Conservation (phyloP, 2,329 filamentous ascomycete genomes). For the Colletotrichum orchidophilum region DNA sequence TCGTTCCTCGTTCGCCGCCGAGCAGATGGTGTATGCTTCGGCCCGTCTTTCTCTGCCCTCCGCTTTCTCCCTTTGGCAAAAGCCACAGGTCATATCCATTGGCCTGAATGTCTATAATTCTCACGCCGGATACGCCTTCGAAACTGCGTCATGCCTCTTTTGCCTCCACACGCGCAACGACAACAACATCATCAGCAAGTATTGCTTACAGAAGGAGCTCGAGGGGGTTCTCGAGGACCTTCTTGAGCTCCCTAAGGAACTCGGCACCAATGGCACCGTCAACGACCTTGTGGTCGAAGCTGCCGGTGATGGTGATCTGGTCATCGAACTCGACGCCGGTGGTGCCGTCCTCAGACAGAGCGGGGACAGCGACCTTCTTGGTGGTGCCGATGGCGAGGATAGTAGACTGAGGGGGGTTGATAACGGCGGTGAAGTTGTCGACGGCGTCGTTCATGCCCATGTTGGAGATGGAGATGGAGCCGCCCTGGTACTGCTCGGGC, state of each 20-base stretch:
- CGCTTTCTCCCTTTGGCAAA: conserved; percentile 25
- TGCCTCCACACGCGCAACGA: not conserved
- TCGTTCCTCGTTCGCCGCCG: conserved; percentile 31
- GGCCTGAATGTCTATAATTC: conserved; percentile 28
- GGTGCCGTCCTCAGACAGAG: conserved; percentile 76
- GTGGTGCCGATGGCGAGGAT: conserved; percentile 96
- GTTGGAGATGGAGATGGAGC: conserved; percentile 99
- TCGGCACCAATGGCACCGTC: conserved; percentile 96
- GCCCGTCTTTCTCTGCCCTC: conserved; percentile 27
- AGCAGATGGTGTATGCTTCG: conserved; percentile 25
- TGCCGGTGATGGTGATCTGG: conserved; percentile 92
- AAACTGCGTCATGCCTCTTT: conserved; percentile 28
- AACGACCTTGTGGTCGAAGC: conserved; percentile 99
- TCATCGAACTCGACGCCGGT: conserved; percentile 88
- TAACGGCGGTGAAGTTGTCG: conserved; percentile 96
- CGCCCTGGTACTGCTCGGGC: conserved; percentile 99
- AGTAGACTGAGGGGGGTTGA: conserved; percentile 97
- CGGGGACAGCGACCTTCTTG: conserved; percentile 90
- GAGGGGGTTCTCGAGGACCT: conserved; percentile 95
- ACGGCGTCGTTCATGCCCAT: conserved; percentile 99
- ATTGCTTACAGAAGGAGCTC: conserved; percentile 83
- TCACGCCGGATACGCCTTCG: conserved; percentile 24
- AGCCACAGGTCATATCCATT: conserved; percentile 22
- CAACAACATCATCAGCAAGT: not conserved
- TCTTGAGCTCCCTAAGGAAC: conserved; percentile 97